Evolutionary conservation across 1,284 basidiomycete genomes (phyloP).

Genomic region (Cutaneotrichosporon mucoides): DNA sequence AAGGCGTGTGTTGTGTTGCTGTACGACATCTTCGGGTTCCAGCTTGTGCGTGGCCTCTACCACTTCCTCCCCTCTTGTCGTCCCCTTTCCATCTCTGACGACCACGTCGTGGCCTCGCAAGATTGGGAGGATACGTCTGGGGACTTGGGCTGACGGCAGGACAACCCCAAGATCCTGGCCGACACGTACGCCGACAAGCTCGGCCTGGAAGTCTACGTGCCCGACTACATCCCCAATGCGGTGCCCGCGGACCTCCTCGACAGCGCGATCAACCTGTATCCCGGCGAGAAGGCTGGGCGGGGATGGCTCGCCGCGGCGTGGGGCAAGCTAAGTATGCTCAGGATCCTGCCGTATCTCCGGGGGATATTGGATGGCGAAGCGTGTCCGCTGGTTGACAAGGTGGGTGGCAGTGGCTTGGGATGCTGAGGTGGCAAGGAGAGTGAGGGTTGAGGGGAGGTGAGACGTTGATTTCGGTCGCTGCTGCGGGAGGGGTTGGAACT

Average conservation of each 20-base stretch:
- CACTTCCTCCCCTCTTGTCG: no score
- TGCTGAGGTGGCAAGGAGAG: no score
- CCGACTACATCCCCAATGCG: conserved; percentile 33
- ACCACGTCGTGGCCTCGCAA: no score
- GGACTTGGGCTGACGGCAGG: conserved; percentile 16
- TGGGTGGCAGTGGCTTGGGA: not conserved
- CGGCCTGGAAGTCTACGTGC: conserved; percentile 60
- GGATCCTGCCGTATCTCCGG: conserved; percentile 12
- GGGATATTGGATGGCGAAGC: conserved; percentile 7
- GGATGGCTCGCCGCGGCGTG: conserved; percentile 11
- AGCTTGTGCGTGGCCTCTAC: conserved; percentile 39
- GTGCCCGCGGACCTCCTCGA: conserved; percentile 18
- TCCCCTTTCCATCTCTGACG: no score
- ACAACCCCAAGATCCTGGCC: conserved; percentile 61
- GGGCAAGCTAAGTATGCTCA: conserved; percentile 12
- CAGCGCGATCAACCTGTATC: conserved; percentile 22
- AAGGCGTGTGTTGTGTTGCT: conserved; percentile 56
- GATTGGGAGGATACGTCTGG: no score
- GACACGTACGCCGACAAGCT: conserved; percentile 57
- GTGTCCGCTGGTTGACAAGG: conserved; percentile 6
- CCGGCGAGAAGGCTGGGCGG: conserved; percentile 17
- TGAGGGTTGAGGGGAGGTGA: no score
- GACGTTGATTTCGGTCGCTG: no score
- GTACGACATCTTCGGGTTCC: conserved; percentile 61
- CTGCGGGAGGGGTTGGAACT: no score